Conservation (phyloP, 1,284 basidiomycete genomes). For the Austropuccinia psidii region DNA sequence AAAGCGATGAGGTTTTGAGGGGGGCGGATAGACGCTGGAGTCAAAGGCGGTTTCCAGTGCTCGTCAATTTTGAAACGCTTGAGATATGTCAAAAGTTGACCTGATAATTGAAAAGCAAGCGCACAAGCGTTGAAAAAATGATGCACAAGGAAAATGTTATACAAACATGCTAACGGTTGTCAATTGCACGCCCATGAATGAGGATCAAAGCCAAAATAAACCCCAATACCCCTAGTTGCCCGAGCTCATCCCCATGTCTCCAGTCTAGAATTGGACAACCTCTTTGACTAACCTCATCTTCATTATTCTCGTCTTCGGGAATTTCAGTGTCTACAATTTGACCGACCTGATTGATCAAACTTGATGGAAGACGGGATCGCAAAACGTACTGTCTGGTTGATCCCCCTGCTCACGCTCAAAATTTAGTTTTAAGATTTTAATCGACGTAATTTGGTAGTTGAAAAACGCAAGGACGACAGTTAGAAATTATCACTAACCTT, state of each 20-base stretch:
- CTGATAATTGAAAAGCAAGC: neutral
- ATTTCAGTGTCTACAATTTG: constrained; percentile 30
- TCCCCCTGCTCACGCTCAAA: neutral
- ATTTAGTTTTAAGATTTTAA: neutral
- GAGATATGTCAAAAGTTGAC: constrained; percentile 22
- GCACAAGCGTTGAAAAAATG: neutral
- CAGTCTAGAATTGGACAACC: constrained; percentile 21
- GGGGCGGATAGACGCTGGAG: constrained; percentile 15
- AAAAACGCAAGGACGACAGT: neutral
- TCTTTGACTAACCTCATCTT: constrained; percentile 8
- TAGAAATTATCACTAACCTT: neutral
- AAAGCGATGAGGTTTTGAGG: neutral
- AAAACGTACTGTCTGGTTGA: constrained; percentile 31
- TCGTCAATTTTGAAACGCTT: constrained; percentile 19
- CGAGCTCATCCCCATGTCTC: constrained; percentile 32
- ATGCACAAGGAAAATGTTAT: neutral
- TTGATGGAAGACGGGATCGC: constrained; percentile 8
- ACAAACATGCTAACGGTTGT: constrained; percentile 11
- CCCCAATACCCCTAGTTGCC: constrained; percentile 18
- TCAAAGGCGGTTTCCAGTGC: constrained; percentile 31
- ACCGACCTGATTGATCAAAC: constrained; percentile 10
- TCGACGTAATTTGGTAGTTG: neutral
- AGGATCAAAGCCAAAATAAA: constrained; percentile 34
- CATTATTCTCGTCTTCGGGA: constrained; percentile 16
- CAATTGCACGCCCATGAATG: constrained; percentile 29